Conservation (phyloP, 2,329 filamentous ascomycete species). For the Fusarium siculi region DNA sequence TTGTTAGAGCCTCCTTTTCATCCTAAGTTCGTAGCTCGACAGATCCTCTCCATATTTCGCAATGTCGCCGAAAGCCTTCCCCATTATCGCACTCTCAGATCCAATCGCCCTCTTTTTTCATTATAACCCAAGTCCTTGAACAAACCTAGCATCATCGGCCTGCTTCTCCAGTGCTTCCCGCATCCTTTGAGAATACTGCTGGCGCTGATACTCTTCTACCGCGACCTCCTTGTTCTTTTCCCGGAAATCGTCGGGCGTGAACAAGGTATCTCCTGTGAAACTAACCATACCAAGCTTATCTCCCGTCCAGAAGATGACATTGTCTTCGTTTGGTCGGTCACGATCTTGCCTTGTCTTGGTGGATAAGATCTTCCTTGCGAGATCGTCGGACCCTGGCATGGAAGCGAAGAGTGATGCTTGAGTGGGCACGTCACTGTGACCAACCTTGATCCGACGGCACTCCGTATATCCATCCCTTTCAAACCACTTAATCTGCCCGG, state of each 20-base stretch:
- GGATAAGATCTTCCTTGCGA: slow-evolving; percentile 82
- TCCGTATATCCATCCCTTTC: slow-evolving; percentile 82
- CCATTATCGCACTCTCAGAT: not conserved
- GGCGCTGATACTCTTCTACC: slow-evolving; percentile 63
- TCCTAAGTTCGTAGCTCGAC: not conserved
- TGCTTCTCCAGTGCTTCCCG: slow-evolving; percentile 78
- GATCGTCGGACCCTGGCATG: slow-evolving; percentile 71
- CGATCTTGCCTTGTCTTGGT: slow-evolving; percentile 55
- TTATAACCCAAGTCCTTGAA: slow-evolving; percentile 67
- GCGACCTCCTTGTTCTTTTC: slow-evolving; percentile 56
- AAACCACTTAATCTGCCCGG: slow-evolving; percentile 88
- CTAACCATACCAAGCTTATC: slow-evolving; percentile 80
- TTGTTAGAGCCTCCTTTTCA: slow-evolving; percentile 15
- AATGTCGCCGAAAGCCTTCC: slow-evolving; percentile 13
- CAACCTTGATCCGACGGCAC: slow-evolving; percentile 64
- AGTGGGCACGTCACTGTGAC: slow-evolving; percentile 61
- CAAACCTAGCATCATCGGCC: slow-evolving; percentile 81
- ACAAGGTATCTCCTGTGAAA: slow-evolving; percentile 66
- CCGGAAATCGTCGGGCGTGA: slow-evolving; percentile 63
- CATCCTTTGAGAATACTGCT: slow-evolving; percentile 76
- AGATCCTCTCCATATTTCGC: slow-evolving; percentile 13
- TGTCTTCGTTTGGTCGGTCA: slow-evolving; percentile 64
- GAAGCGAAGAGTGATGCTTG: slow-evolving; percentile 62
- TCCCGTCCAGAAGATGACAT: slow-evolving; percentile 88
- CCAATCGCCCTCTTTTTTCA: not conserved